Evolutionary conservation across 805 yeast species (phyloP), one percentile per base, ranked within the genome.

Genomic region (Yamadazyma akitaensis): DNA sequence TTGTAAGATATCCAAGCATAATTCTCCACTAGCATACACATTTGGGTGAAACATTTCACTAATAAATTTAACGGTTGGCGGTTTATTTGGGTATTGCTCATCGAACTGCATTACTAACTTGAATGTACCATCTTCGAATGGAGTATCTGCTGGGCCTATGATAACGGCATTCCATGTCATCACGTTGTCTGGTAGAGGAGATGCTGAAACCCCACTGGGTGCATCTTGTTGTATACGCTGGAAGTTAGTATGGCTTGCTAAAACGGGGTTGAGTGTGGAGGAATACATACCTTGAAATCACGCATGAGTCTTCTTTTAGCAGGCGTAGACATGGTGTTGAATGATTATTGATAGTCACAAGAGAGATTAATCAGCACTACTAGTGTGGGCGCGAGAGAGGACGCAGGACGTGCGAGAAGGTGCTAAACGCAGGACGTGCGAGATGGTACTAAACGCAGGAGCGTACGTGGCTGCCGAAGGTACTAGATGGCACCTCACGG

Each of bases 231-330:
- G 97, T 85, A 94, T 91, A 58, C 98, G 84, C 84, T 82, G 50
- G 37, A 21, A 44, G 61, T 58, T 58, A 61, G 57, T 48, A 48
- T n/a, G 34, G 40, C 13, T 33, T 41, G 31, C 18, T 13, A 12
- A 43, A 8, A 30, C 8, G 28, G n/a, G 14, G 16, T 10, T 11
- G 26, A 31, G 4, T 24, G 24, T 34, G 9, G 13, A 7, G 24
- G 37, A 19, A 5, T 39, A 44, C 85, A 40, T 68, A 84, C 87
- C 67, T 90, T 91, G 70, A 94, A 89, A 70, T 94, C 99, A 67
- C 99, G 87, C 98, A 94, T 94, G 60, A 94, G 81, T 73, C 99
- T 83, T 81, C 97, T 86, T 66, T 96, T 83, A n/a, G 99, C 99
- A 13, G 97, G 94, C 7, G 99, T 94, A 7, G 98, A 91, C 43